These are phyloP conservation scores for Fusarium nurragi DNA, from an alignment of 2,329 filamentous ascomycete genomes.

Conservation along the genomic window DNA sequence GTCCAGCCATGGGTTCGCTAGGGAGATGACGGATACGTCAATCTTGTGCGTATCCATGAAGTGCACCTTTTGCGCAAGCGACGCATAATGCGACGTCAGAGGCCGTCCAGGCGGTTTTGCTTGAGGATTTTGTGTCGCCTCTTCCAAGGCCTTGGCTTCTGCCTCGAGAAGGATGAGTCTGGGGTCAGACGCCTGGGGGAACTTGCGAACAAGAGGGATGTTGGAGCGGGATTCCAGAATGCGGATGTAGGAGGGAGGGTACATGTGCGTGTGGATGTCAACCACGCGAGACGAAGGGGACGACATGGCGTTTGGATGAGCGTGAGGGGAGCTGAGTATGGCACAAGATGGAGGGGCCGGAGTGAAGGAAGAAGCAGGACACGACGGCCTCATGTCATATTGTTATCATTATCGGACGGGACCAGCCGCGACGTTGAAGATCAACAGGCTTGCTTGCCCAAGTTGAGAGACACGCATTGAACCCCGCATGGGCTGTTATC, in stretches of 20 bases:
- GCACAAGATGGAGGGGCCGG: neutral
- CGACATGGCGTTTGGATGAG: slow-evolving; percentile 44
- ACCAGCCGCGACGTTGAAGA: slow-evolving; percentile 23
- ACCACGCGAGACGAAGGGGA: slow-evolving; percentile 58
- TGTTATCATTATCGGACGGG: slow-evolving; percentile 8
- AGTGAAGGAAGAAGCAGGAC: neutral
- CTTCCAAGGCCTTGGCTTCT: slow-evolving; percentile 58
- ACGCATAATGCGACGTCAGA: slow-evolving; percentile 84
- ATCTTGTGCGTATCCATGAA: slow-evolving; percentile 92
- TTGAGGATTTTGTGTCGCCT: slow-evolving; percentile 62
- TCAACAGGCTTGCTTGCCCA: slow-evolving; percentile 14
- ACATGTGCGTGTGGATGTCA: slow-evolving; percentile 77
- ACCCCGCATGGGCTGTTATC: slow-evolving; percentile 30
- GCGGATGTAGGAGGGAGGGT: slow-evolving; percentile 69
- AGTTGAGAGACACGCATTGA: slow-evolving; percentile 15
- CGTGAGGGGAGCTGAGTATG: neutral
- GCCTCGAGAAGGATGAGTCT: slow-evolving; percentile 72
- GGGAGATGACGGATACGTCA: slow-evolving; percentile 82
- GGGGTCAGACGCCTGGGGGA: slow-evolving; percentile 64
- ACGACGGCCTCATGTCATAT: neutral
- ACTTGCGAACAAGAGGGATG: slow-evolving; percentile 77
- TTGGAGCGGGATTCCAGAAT: slow-evolving; percentile 67
- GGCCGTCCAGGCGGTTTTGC: slow-evolving; percentile 77
- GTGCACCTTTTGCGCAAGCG: slow-evolving; percentile 78
- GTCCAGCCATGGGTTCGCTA: slow-evolving; percentile 95